phyloP scores from a whole-genome alignment of 441 rosid genomes.

The Erysimum cheiri region DNA sequence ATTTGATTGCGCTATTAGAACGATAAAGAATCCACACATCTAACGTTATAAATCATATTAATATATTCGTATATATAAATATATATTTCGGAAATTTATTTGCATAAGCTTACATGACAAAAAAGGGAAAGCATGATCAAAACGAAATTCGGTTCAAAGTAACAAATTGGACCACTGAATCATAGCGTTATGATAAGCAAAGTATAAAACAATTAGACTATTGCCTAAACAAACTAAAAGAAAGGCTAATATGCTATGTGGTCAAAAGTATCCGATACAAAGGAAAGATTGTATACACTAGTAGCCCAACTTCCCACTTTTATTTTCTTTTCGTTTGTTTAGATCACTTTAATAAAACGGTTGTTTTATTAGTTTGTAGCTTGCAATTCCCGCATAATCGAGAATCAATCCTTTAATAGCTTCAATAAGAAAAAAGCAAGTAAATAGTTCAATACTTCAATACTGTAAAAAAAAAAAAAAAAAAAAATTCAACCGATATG shows the following conservation, averaged over 20 bases:
- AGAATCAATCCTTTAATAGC: constrained; percentile 34
- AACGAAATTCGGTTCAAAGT: constrained; percentile 31
- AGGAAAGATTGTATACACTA: constrained; percentile 30
- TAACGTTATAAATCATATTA: constrained; percentile 17
- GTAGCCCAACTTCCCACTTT: constrained; percentile 39
- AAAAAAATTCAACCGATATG: neutral
- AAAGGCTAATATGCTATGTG: constrained; percentile 41
- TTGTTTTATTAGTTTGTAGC: constrained; percentile 21
- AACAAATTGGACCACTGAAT: constrained; percentile 40
- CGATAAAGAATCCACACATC: constrained; percentile 24
- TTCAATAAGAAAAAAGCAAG: constrained; percentile 30
- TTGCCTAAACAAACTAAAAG: constrained; percentile 14
- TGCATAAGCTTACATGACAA: neutral
- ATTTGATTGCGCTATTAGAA: constrained; percentile 32
- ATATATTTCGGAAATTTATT: constrained; percentile 3
- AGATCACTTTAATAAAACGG: constrained; percentile 33
- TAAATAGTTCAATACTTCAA: neutral
- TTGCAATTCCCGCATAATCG: constrained; percentile 32
- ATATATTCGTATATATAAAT: neutral
- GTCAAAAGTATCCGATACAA: constrained; percentile 45
- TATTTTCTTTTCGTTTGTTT: constrained; percentile 36
- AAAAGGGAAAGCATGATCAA: constrained; percentile 8
- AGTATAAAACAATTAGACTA: constrained; percentile 30
- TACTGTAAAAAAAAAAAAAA: no score
- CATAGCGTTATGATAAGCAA: constrained; percentile 42